Base-by-base conservation (phyloP, 2,329 filamentous ascomycete species). In the Colletotrichum tabaci region DNA sequence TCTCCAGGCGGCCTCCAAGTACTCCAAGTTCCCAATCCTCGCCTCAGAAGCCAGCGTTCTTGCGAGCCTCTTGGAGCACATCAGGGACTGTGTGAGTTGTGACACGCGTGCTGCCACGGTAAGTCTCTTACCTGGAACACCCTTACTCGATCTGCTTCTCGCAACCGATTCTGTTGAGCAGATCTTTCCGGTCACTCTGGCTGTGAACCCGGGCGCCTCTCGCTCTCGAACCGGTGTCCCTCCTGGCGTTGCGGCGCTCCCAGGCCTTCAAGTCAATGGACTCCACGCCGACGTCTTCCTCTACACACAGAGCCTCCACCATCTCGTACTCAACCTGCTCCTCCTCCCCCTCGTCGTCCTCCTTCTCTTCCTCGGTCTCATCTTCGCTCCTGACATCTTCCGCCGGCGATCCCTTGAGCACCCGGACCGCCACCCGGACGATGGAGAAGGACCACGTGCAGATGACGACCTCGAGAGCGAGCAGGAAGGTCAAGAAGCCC, bases 61-160 rank as follows among this genome's bases (percentile, higher is more conserved):
- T 4, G 30, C 30, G 30, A 30, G 30, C 21, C 21, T 23, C n/a
- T 50, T 23, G 21, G 23, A n/a, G 26, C 13, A 15, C 7, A 40
- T 50, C 15, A 23, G 13, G 10, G 38, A 57, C 26, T 42, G 26
- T 10, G 21, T 57, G 38, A 38, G 4, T 10, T 26, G 55, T 38
- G 13, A 44, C n/a, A 30, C 30, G 30, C 30, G 7, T 9, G 30
- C 30, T 30, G 30, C 30, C 7, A 7, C 30, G 2, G 12, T 30
- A 38, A 35, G 12, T n/a, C 12, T 18, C 18, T 40, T 10, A 15
- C 4, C 18, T 50, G 12, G 4, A 5, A 2, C 13, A 26, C 13
- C 7, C 58, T 64, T 21, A 64, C 10, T 56, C 49, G n/a, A 64
- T 64, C 61, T 64, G 61, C 40, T 56, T 64, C 61, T 64, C 61